phyloP scores from a whole-genome alignment of 176 grass and related monocot genomes.

The Ampelocalamus luodianensis region DNA sequence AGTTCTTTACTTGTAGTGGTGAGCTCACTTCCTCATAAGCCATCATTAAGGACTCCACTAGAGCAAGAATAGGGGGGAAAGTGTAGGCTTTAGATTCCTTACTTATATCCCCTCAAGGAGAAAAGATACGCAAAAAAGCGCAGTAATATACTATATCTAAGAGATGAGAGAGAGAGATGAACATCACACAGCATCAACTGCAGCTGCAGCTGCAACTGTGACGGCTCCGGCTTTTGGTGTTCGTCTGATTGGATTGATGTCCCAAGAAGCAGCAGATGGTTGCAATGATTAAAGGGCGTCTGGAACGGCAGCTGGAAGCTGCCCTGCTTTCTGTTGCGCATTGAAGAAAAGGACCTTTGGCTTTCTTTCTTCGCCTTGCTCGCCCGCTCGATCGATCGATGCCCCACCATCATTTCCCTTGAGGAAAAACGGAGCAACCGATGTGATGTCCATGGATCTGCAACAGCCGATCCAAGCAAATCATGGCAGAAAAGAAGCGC shows the following conservation, averaged over 20 bases:
- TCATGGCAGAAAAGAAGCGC: conserved; percentile 25
- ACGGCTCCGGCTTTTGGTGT: conserved; percentile 42
- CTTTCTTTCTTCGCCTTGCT: background rate
- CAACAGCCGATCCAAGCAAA: conserved; percentile 4
- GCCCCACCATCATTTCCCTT: conserved; percentile 36
- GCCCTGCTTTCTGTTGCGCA: conserved; percentile 55
- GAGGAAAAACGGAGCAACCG: conserved; percentile 10
- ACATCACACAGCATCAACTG: conserved; percentile 40
- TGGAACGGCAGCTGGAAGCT: conserved; percentile 71
- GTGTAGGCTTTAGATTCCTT: conserved; percentile 56
- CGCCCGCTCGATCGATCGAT: background rate
- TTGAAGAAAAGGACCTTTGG: conserved; percentile 30
- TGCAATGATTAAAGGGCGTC: conserved; percentile 71
- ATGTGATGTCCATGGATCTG: conserved; percentile 40
- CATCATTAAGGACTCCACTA: conserved; percentile 68
- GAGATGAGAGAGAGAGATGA: background rate
- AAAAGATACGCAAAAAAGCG: background rate
- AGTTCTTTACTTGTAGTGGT: conserved; percentile 51
- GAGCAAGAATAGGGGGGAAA: conserved; percentile 46
- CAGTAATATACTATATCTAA: background rate
- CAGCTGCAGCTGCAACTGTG: conserved; percentile 43
- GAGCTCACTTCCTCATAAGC: conserved; percentile 43
- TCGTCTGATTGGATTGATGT: conserved; percentile 52
- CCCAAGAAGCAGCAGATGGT: conserved; percentile 50
- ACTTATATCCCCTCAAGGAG: conserved; percentile 5